Percentiles rank a stretch among this genome's conserved stretches.
phyloP scores from a whole-genome alignment of 1,139 yeast species.

The Magnusiomyces suaveolens region DNA sequence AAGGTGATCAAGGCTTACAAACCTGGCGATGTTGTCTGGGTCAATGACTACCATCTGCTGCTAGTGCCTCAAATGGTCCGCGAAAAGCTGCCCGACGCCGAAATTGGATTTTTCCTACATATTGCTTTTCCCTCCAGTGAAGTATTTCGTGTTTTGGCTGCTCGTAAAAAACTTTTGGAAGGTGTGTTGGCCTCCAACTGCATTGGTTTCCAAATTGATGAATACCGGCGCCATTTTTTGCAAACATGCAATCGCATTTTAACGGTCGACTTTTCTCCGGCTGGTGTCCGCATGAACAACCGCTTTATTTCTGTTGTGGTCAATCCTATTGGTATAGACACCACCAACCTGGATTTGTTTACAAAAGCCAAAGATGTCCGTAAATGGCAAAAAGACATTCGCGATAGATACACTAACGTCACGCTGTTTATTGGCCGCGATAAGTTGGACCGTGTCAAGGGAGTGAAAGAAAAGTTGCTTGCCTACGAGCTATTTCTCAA shows the following conservation, averaged over 20 bases:
- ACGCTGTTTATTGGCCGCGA: constrained; percentile 80
- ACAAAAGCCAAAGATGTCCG: constrained; percentile 45
- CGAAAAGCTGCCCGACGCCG: constrained; percentile 64
- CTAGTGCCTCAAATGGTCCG: constrained; percentile 82
- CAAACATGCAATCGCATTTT: constrained; percentile 82
- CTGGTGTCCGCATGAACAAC: constrained; percentile 49
- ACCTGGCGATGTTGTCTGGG: constrained; percentile 72
- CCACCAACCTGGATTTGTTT: constrained; percentile 43
- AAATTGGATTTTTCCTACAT: constrained; percentile 85
- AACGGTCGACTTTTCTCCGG: constrained; percentile 70
- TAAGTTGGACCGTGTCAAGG: constrained; percentile 78
- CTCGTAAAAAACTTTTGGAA: constrained; percentile 60
- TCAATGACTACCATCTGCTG: constrained; percentile 87
- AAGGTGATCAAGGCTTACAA: constrained; percentile 54
- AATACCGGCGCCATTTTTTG: constrained; percentile 84
- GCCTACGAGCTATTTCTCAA: constrained; percentile 77
- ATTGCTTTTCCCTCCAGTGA: constrained; percentile 94
- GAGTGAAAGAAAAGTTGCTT: constrained; percentile 73
- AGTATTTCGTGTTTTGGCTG: constrained; percentile 89
- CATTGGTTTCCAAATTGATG: constrained; percentile 83
- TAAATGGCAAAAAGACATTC: constrained; percentile 62
- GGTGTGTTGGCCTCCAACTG: constrained; percentile 89
- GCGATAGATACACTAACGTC: constrained; percentile 61
- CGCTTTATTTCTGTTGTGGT: constrained; percentile 57
- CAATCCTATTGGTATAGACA: constrained; percentile 83